A percentile compares a stretch with the other conserved stretches of the same genome.
Conservation (phyloP, 371 early-diverging fungal genomes). For the Sporodiniella umbellata region DNA sequence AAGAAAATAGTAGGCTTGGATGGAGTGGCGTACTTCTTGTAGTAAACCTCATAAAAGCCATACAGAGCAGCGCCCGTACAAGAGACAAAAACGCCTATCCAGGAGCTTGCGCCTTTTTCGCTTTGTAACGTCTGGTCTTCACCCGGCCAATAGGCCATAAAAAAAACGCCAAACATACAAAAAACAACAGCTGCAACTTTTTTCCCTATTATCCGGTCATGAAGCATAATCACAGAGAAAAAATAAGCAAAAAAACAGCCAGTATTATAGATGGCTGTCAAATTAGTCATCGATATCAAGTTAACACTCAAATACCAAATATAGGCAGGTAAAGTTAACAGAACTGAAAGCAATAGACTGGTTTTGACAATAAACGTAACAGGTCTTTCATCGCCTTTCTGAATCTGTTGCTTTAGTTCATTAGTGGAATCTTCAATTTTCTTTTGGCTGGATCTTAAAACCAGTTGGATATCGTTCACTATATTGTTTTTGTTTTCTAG, state of each 20-base stretch:
- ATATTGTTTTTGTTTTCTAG: background rate
- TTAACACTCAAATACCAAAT: constrained; percentile 80
- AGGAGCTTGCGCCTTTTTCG: constrained; percentile 3
- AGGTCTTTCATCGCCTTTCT: constrained; percentile 6
- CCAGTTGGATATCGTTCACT: constrained; percentile 3
- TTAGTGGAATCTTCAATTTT: constrained; percentile 11
- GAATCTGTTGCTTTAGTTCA: constrained; percentile 16
- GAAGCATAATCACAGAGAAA: constrained; percentile 67
- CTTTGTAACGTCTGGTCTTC: background rate
- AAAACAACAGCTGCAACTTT: constrained; percentile 66
- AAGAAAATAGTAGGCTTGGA: constrained; percentile 61
- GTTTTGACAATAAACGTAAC: constrained; percentile 15
- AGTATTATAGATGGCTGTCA: constrained; percentile 83
- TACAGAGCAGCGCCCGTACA: constrained; percentile 51
- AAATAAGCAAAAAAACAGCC: constrained; percentile 80
- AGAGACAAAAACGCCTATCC: constrained; percentile 53
- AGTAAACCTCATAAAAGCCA: constrained; percentile 74
- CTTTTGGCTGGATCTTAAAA: constrained; percentile 1
- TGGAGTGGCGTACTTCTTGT: constrained; percentile 74
- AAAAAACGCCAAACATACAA: constrained; percentile 66
- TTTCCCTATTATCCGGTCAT: constrained; percentile 51
- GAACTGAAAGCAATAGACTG: constrained; percentile 34
- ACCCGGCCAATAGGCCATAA: constrained; percentile 54
- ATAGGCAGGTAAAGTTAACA: constrained; percentile 71
- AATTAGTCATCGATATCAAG: constrained; percentile 70